Conservation (phyloP, 208 protist genomes). For the Trypanosoma caninum region DNA sequence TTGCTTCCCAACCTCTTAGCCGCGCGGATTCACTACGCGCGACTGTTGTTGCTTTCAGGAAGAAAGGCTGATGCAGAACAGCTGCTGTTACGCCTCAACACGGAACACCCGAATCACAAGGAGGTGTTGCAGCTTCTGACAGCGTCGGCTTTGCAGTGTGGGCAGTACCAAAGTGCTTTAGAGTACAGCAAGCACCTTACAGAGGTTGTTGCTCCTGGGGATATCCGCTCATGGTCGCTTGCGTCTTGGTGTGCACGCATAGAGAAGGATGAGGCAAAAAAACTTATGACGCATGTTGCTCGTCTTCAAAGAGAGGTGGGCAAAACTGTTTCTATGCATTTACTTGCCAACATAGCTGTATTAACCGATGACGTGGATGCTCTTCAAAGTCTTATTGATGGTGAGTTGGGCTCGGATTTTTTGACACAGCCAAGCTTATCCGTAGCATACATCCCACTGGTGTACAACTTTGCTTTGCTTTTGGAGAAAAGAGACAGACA, state of each 20-base stretch:
- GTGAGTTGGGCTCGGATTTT: slow-evolving; percentile 66
- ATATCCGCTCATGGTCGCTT: slow-evolving; percentile 62
- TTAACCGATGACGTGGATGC: slow-evolving; percentile 49
- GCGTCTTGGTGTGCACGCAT: slow-evolving; percentile 68
- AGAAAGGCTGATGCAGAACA: slow-evolving; percentile 40
- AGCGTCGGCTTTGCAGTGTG: slow-evolving; percentile 41
- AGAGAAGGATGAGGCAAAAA: slow-evolving; percentile 40
- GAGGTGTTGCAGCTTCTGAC: slow-evolving; percentile 82
- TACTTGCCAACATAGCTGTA: slow-evolving; percentile 66
- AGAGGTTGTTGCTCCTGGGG: slow-evolving; percentile 53
- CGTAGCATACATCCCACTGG: slow-evolving; percentile 57
- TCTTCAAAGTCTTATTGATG: slow-evolving; percentile 66
- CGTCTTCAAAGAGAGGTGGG: slow-evolving; percentile 44
- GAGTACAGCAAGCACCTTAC: slow-evolving; percentile 59
- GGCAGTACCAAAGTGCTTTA: slow-evolving; percentile 61
- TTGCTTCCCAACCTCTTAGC: slow-evolving; percentile 59
- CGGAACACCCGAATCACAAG: slow-evolving; percentile 61
- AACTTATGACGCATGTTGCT: slow-evolving; percentile 39
- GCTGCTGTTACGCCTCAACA: slow-evolving; percentile 56
- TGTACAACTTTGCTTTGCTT: slow-evolving; percentile 82
- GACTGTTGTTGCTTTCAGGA: slow-evolving; percentile 48
- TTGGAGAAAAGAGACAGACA: slow-evolving; percentile 42
- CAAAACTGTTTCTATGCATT: slow-evolving; percentile 37
- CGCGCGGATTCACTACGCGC: slow-evolving; percentile 73
- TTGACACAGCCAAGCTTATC: slow-evolving; percentile 27